Base-by-base conservation (phyloP, 768 basidiomycete genomes). In the Xanthoconium purpureum region DNA sequence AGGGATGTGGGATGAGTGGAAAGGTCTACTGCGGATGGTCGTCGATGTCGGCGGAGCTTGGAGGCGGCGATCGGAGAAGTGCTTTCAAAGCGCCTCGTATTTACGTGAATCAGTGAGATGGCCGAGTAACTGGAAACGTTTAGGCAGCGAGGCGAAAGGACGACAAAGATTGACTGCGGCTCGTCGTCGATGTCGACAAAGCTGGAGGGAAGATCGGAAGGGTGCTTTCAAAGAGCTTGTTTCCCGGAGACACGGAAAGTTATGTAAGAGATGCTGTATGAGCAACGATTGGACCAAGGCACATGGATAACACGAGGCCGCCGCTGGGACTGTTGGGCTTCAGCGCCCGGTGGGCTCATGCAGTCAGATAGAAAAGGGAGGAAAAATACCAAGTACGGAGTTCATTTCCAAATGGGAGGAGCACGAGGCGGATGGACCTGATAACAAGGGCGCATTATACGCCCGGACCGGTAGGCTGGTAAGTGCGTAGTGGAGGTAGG, bases 231-330 rank as follows among this genome's bases (percentile, higher is more conserved):
- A 17, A 46, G 44, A 9, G 42, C 24, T 24, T 44, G 24, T 13
- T 7, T 45, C 14, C 32, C 33, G 40, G 24, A 6, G 42, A 17
- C 33, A 50, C 52, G 33, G 28, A 35, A 61, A 47, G 12, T 54
- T 66, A 69, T 64, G 51, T 61, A 61, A 55, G 46, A 18, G 11
- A 37, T 40, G 57, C 57, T 55, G 53, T 56, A 35, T 33, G 45
- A 43, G 54, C 50, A 48, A n/a, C 57, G 53, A 43, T 47, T 57
- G 43, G 18, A 15, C 44, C 30, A n/a, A 45, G 50, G 33, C 54
- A 46, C 56, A 56, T 61, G 55, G 46, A 6, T 30, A 54, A 68
- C 64, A 64, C 58, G 69, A 71, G 68, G 69, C 39, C 24, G 24
- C 24, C 24, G 24, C 24, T 24, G 24, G 24, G 24, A 24, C 24